Evolutionary conservation across 1,139 yeast genomes (phyloP).

Genomic region (Blastobotrys serpentis): DNA sequence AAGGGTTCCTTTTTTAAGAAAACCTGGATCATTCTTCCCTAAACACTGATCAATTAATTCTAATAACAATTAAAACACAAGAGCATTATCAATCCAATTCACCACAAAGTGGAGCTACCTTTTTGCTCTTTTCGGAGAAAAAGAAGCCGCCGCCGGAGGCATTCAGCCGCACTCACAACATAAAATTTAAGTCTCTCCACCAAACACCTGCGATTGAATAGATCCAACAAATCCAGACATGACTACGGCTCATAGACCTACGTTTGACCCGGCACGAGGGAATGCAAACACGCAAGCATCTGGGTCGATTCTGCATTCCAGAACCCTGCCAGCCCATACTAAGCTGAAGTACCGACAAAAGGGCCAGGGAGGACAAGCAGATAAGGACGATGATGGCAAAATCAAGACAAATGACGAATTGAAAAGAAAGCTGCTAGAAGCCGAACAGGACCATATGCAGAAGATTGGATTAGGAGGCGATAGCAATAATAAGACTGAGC

Average conservation of each 20-base stretch:
- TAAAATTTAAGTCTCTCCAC: too few relatives aligned
- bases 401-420: conserved; percentile 23
- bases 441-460: conserved; percentile 17
- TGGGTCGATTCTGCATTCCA: conserved; percentile 58
- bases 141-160: too few relatives aligned
- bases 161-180: too few relatives aligned
- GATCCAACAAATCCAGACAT: too few relatives aligned
- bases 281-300: conserved; percentile 38
- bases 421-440: conserved; percentile 24
- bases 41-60: neutral
- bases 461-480: conserved; percentile 20
- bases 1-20: neutral
- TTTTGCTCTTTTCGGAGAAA: too few relatives aligned
- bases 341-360: conserved; percentile 58
- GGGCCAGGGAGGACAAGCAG: conserved; percentile 35
- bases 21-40: neutral
- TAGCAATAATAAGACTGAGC: conserved; percentile 11
- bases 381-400: conserved; percentile 26
- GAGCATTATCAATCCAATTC: too few relatives aligned
- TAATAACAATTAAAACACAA: too few relatives aligned
- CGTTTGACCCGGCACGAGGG: conserved; percentile 84
- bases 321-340: conserved; percentile 70
- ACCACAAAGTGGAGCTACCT: too few relatives aligned
- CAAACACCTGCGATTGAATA: too few relatives aligned
- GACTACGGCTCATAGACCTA: conserved; percentile 92